Evolutionary conservation across 1,284 basidiomycete genomes (phyloP), one percentile per base, ranked within the genome.

Genomic region (Naganishia albida): DNA sequence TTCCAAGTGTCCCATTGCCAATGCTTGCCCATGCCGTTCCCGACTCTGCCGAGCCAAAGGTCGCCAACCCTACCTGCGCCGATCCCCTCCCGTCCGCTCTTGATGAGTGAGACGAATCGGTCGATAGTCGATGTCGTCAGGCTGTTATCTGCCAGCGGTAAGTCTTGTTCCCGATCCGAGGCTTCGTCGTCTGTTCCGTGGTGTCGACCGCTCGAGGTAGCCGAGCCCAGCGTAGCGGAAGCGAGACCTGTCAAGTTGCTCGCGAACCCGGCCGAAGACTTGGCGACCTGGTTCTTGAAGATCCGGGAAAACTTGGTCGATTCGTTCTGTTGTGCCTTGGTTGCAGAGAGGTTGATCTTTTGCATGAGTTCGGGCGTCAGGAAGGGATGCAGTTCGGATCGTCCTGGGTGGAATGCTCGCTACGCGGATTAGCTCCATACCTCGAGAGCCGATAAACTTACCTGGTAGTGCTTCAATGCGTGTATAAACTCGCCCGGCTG

Each of bases 231-330:
- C 25, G 56, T 60, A n/a, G 56, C 56, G 12, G 56, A 60, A 2
- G 56, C 56, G 16, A 65, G 49, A 4, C 49, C 64, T 16, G 50
- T 52, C 50, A 62, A 23, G 20, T 65, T 65, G 53, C 52, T 56
- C 2, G 65, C 65, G 23, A 67, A 49, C 13, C 65, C 65, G 2
- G 66, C 62, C 20, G 56, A 57, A 16, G 66, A 63, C 20, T 57
- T 48, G 7, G 63, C 43, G 38, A 65, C 66, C 20, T 65, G 63
- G 28, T 64, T 38, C 43, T 59, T 64, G 28, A 67, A 44, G 16
- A 59, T 60, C 25, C 57, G 56, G 26, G 63, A 62, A n/a, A 67
- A 39, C 28, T 51, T 59, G 15, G 44, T 54, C 15, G 55, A 56
- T 25, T 67, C 66, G 44, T 63, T 62, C 16, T 64, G 48, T 18